phyloP scores from a whole-genome alignment of 108 stramenopile species.

The Cyclostephanos tholiformis region DNA sequence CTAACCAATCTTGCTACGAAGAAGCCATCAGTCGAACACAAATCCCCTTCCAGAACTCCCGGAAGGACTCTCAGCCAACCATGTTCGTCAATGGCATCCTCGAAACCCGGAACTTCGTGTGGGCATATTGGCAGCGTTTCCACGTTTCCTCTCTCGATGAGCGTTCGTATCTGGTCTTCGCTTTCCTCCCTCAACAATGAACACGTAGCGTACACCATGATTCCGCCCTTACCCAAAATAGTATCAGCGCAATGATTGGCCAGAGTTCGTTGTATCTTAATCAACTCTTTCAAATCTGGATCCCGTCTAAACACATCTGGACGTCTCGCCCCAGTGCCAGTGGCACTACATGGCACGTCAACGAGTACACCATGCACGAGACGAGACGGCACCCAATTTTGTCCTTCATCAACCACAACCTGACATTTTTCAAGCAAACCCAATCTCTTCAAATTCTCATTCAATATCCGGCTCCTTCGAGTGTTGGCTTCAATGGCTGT shows the following conservation, averaged over 20 bases:
- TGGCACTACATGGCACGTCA: slow-evolving; percentile 83
- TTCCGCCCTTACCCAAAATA: slow-evolving; percentile 63
- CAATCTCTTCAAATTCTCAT: slow-evolving; percentile 66
- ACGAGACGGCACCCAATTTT: slow-evolving; percentile 54
- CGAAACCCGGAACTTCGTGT: slow-evolving; percentile 81
- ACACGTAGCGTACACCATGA: slow-evolving; percentile 86
- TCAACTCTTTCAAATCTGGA: slow-evolving; percentile 54
- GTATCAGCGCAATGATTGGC: slow-evolving; percentile 69
- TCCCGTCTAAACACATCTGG: slow-evolving; percentile 75
- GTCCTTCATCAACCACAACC: slow-evolving; percentile 66
- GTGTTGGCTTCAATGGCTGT: slow-evolving; percentile 73
- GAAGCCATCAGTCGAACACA: slow-evolving; percentile 74
- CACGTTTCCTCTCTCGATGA: slow-evolving; percentile 47
- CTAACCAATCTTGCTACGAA: slow-evolving; percentile 72
- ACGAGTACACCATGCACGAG: slow-evolving; percentile 63
- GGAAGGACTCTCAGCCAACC: slow-evolving; percentile 82
- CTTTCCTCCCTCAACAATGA: slow-evolving; percentile 74
- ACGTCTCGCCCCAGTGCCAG: slow-evolving; percentile 74
- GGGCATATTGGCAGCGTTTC: slow-evolving; percentile 65
- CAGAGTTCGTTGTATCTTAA: slow-evolving; percentile 53
- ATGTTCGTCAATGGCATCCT: slow-evolving; percentile 73
- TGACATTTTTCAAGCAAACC: slow-evolving; percentile 51
- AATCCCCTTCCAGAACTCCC: slow-evolving; percentile 54
- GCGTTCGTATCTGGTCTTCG: slow-evolving; percentile 71
- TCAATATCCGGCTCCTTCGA: slow-evolving; percentile 50